Percentiles rank a stretch among this genome's conserved stretches.
These are phyloP conservation scores for Aschersonia sp. DNA, from an alignment of 2,329 filamentous ascomycete genomes.

Conservation along the genomic window DNA sequence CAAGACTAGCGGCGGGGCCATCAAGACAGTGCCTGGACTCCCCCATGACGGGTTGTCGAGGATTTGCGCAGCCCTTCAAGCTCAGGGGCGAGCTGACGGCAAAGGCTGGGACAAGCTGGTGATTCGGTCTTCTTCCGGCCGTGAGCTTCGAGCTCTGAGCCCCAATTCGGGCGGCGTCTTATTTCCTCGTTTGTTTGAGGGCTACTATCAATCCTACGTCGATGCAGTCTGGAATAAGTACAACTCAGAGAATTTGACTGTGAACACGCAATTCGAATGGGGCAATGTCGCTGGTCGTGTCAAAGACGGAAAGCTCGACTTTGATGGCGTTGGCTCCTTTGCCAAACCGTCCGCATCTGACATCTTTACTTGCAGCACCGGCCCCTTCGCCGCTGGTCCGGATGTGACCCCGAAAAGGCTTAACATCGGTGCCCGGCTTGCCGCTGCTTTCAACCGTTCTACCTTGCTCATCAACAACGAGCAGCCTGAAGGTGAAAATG, in stretches of 20 bases:
- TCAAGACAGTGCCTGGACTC: conserved; percentile 34
- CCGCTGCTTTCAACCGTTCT: conserved; percentile 61
- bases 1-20: conserved; percentile 26
- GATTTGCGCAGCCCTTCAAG: conserved; percentile 28
- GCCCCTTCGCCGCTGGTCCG: conserved; percentile 35
- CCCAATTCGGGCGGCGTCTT: conserved; percentile 34
- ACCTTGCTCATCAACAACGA: conserved; percentile 42
- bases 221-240: conserved; percentile 38
- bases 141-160: conserved; percentile 34
- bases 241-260: conserved; percentile 22
- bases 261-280: conserved; percentile 40
- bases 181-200: conserved; percentile 27
- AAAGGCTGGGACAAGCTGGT: conserved; percentile 38
- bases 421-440: conserved; percentile 57
- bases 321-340: conserved; percentile 29
- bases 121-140: conserved; percentile 21
- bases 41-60: conserved; percentile 27
- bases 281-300: conserved; percentile 32
- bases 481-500: conserved; percentile 36
- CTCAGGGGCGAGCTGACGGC: conserved; percentile 29
- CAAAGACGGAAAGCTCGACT: conserved; percentile 20
- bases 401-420: conserved; percentile 31
- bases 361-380: conserved; percentile 38
- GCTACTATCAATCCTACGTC: conserved; percentile 36
- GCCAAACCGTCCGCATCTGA: conserved; percentile 30